A percentile compares a stretch with the other conserved stretches of the same genome.
These are phyloP conservation scores for Phytophthora multivora DNA, from an alignment of 352 stramenopile genomes.

Conservation along the genomic window DNA sequence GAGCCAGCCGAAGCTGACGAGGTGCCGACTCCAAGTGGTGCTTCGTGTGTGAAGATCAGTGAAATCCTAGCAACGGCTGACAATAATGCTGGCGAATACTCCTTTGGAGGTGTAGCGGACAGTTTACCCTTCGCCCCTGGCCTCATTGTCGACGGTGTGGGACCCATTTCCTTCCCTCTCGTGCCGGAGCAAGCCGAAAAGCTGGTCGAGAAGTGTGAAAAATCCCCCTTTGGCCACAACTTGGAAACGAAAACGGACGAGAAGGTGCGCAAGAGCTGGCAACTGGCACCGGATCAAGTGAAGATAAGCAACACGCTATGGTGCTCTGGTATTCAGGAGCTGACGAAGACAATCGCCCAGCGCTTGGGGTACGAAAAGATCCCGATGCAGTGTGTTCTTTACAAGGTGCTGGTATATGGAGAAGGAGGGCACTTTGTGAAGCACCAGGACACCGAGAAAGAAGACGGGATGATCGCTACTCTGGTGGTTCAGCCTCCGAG, in stretches of 20 bases:
- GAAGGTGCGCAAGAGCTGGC: conserved; percentile 15
- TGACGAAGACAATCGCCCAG: conserved; percentile 6
- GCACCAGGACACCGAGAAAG: conserved; percentile 60
- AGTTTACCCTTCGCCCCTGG: conserved; percentile 3
- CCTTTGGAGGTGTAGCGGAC: conserved; percentile 14
- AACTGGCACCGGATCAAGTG: conserved; percentile 13
- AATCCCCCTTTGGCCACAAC: conserved; percentile 20
- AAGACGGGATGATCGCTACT: conserved; percentile 58
- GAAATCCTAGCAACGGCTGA: conserved; percentile 10
- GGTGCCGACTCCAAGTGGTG: conserved; percentile 3
- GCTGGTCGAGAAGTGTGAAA: conserved; percentile 18
- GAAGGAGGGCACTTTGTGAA: conserved; percentile 41
- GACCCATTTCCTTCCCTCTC: conserved; percentile 1
- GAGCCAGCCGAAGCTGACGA: not conserved
- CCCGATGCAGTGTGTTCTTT: conserved; percentile 19
- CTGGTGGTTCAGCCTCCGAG: conserved; percentile 48
- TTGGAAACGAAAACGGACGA: conserved; percentile 13
- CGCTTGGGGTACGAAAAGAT: conserved; percentile 18
- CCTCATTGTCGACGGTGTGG: conserved; percentile 6
- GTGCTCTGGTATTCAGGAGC: not conserved
- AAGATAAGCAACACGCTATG: conserved; percentile 9
- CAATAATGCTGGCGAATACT: conserved; percentile 14
- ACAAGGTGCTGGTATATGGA: conserved; percentile 62
- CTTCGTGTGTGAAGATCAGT: conserved; percentile 6
- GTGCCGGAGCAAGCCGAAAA: conserved; percentile 7